These are phyloP conservation scores for Trichoderma cornu-damae DNA, from an alignment of 2,329 filamentous ascomycete genomes.

Conservation along the genomic window DNA sequence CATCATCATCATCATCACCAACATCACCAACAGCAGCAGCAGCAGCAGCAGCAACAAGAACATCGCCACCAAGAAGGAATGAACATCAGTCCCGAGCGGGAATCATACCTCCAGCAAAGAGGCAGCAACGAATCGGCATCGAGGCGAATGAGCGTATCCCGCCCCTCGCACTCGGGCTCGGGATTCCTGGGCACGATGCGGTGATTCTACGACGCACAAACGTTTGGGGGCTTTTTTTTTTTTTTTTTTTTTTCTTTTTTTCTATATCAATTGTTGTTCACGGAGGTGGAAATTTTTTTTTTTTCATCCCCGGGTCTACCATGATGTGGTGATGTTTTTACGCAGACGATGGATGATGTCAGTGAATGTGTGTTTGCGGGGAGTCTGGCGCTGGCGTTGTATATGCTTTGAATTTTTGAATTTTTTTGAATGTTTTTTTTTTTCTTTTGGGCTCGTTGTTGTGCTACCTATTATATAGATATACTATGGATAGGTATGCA, in stretches of 20 bases:
- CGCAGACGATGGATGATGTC: too few species aligned
- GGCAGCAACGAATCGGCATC: conserved; percentile 7
- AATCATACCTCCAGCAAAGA: not conserved
- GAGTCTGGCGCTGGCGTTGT: too few species aligned
- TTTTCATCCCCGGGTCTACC: too few species aligned
- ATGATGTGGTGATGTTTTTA: too few species aligned
- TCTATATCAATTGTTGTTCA: too few species aligned
- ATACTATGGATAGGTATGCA: too few species aligned
- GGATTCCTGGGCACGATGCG: conserved; percentile 19
- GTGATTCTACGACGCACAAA: not conserved
- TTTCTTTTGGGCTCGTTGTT: too few species aligned
- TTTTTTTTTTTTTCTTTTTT: not conserved
- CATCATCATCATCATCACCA: not conserved
- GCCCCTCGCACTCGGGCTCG: conserved; percentile 8
- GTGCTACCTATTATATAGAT: too few species aligned
- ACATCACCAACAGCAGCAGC: not conserved
- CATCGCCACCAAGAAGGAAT: not conserved
- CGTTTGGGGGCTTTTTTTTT: not conserved
- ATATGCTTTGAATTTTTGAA: too few species aligned
- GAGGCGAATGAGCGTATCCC: not conserved
- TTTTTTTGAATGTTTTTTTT: too few species aligned
- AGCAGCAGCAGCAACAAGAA: not conserved
- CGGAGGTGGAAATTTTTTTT: too few species aligned
- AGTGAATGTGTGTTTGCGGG: too few species aligned
- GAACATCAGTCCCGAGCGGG: conserved; percentile 5